Conservation (phyloP, 768 basidiomycete species). For the Amanita pallidorosea region DNA sequence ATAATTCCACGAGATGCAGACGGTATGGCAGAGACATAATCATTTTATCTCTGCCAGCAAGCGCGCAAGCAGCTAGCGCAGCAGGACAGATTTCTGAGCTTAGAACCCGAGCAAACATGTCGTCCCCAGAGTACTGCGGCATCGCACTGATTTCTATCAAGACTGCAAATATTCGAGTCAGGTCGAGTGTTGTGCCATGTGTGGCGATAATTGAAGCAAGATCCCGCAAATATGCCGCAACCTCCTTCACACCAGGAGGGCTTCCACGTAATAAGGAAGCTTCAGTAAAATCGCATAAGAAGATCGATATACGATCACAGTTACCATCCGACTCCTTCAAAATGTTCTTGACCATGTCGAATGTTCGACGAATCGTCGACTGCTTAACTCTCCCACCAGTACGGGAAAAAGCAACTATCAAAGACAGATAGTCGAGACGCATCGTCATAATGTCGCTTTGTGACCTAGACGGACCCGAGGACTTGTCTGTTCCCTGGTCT, state of each 20-base stretch:
- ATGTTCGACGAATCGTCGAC: conserved; percentile 29
- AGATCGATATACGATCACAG: conserved; percentile 32
- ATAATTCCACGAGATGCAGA: conserved; percentile 25
- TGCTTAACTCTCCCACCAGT: conserved; percentile 38
- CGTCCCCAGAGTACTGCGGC: conserved; percentile 40
- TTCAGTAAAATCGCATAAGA: conserved; percentile 43
- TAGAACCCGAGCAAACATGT: conserved; percentile 35
- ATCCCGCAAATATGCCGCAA: conserved; percentile 40
- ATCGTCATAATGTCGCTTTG: conserved; percentile 48
- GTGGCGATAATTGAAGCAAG: conserved; percentile 44
- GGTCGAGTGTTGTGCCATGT: conserved; percentile 40
- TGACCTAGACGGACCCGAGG: conserved; percentile 30
- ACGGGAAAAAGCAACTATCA: conserved; percentile 37
- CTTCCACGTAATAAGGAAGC: conserved; percentile 37
- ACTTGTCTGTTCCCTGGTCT: conserved; percentile 20
- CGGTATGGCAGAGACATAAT: conserved; percentile 31
- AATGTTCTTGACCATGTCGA: conserved; percentile 47
- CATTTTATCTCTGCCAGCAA: conserved; percentile 29
- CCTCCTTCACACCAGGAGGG: conserved; percentile 33
- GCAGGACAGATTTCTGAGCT: conserved; percentile 34
- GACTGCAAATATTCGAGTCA: conserved; percentile 45
- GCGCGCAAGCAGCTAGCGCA: conserved; percentile 36
- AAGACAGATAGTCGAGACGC: conserved; percentile 52
- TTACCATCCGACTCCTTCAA: conserved; percentile 39
- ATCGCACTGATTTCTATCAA: conserved; percentile 34